Evolutionary conservation across 257 asterid species (phyloP).

Genomic region (Solanum virginianum): DNA sequence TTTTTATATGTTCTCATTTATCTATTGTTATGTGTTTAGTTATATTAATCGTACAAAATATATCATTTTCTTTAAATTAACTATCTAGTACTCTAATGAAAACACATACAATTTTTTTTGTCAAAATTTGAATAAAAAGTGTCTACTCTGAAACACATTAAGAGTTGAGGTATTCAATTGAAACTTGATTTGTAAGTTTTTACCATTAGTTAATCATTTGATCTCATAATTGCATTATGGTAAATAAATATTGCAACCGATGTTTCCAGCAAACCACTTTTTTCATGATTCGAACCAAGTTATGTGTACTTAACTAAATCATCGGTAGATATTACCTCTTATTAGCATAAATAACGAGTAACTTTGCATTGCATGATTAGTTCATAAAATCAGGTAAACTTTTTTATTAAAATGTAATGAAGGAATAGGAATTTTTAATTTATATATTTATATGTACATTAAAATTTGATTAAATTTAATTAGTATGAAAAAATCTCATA

Average conservation of each 20-base stretch:
- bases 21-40: no score
- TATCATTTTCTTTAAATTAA: no score
- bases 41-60: no score
- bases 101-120: accelerated
- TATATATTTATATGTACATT: neutral
- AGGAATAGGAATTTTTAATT: neutral
- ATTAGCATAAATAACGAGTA: neutral
- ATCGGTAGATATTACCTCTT: neutral
- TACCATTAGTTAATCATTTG: no score
- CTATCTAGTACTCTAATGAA: neutral
- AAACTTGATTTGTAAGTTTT: no score
- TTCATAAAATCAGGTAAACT: neutral
- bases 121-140: neutral
- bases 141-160: neutral
- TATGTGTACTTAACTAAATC: neutral
- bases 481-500: neutral
- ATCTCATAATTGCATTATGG: no score
- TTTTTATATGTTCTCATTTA: no score
- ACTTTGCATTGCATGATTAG: neutral
- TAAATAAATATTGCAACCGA: no score
- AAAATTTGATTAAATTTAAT: neutral
- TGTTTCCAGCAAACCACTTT: no score
- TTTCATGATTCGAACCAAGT: neutral
- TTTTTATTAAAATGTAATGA: neutral
- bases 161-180: neutral